Conservation (phyloP, 2,329 filamentous ascomycete genomes). For the Fusarium euwallaceae region DNA sequence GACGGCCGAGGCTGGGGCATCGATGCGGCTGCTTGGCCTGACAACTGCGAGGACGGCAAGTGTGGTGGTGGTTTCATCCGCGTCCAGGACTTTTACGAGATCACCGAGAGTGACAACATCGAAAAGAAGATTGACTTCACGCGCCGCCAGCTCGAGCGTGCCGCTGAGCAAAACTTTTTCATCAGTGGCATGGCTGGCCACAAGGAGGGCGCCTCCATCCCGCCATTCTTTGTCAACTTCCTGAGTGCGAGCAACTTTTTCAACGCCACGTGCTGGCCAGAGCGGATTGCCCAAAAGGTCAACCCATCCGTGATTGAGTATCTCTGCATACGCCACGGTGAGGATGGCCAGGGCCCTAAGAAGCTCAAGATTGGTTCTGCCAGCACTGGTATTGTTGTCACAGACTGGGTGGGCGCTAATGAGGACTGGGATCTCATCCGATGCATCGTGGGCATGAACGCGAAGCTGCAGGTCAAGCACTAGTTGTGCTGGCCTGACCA, state of each 20-base stretch:
- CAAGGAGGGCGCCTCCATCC: conserved; percentile 48
- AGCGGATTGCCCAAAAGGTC: conserved; percentile 87
- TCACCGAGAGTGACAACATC: conserved; percentile 81
- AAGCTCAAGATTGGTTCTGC: conserved; percentile 74
- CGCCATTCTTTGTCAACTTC: conserved; percentile 90
- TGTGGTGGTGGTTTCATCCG: conserved; percentile 80
- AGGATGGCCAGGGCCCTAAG: conserved; percentile 62
- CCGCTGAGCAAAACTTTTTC: conserved; percentile 65
- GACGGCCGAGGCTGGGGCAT: conserved; percentile 68
- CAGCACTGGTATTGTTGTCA: conserved; percentile 88
- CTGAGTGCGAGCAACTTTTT: conserved; percentile 94
- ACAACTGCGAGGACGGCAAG: conserved; percentile 85
- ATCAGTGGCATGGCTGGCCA: conserved; percentile 54
- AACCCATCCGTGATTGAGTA: conserved; percentile 82
- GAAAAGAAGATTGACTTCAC: conserved; percentile 82
- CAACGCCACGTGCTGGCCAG: conserved; percentile 92
- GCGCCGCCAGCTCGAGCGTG: conserved; percentile 81
- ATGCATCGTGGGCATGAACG: conserved; percentile 93
- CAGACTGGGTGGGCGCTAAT: conserved; percentile 89
- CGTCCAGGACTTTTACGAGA: conserved; percentile 95
- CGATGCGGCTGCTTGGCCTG: conserved; percentile 79
- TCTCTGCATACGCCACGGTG: conserved; percentile 69
- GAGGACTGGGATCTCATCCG: conserved; percentile 93
- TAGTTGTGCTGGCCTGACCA: conserved; percentile 38
- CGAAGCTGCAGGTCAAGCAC: conserved; percentile 67